A percentile compares a stretch with the other conserved stretches of the same genome.
Evolutionary conservation across 495 filamentous ascomycete genomes (phyloP).

Genomic region (Amphirosellinia nigrospora): DNA sequence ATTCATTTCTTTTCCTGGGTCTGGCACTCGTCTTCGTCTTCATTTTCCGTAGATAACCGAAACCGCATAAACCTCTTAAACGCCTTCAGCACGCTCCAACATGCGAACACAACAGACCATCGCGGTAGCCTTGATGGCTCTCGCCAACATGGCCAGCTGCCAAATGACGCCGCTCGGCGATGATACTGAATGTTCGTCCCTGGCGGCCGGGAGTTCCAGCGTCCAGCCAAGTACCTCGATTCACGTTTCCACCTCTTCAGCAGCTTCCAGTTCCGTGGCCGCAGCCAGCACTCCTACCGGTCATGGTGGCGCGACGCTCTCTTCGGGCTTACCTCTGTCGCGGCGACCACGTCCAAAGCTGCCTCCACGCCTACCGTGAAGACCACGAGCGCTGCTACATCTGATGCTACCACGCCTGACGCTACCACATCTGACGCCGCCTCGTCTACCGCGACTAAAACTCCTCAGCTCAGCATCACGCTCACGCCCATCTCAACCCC

Average conservation of each 20-base stretch:
- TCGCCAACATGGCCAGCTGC: conserved; percentile 60
- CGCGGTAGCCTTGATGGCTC: conserved; percentile 31
- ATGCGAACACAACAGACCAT: conserved; percentile 53
- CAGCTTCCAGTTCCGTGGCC: neutral
- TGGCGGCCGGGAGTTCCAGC: neutral
- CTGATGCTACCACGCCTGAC: neutral
- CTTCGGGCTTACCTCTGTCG: neutral
- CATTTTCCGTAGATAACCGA: neutral
- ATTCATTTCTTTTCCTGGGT: conserved; percentile 17
- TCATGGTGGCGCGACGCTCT: neutral
- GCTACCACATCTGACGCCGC: neutral
- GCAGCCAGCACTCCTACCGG: neutral
- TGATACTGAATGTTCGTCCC: neutral
- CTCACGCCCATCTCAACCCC: neutral
- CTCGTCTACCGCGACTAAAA: neutral
- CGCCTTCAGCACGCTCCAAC: conserved; percentile 16
- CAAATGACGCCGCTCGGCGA: conserved; percentile 62
- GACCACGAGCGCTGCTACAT: neutral
- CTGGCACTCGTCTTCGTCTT: conserved; percentile 23
- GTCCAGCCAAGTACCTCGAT: neutral
- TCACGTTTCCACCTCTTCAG: neutral
- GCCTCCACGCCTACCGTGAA: neutral
- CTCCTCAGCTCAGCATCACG: too few species aligned
- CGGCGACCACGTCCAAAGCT: neutral
- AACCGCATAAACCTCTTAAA: conserved; percentile 2